phyloP scores from a whole-genome alignment of 2,329 filamentous ascomycete genomes.

The Colletotrichum euphorbiae region DNA sequence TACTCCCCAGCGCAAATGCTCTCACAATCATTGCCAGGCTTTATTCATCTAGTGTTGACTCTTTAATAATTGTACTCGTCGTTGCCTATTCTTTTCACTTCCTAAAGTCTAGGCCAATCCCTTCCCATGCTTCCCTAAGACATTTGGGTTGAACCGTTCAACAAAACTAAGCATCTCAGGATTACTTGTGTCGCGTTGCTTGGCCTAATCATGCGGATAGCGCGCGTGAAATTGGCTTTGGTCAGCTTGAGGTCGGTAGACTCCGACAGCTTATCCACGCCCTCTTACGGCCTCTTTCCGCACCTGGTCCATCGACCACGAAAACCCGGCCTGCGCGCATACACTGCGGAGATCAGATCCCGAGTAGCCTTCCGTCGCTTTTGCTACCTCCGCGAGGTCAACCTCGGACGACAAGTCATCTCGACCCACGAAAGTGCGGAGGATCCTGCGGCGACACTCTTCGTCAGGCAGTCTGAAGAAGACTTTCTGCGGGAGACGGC shows the following conservation, averaged over 20 bases:
- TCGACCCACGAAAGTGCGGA: background rate
- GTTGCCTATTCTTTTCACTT: no score
- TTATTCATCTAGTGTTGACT: no score
- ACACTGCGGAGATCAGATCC: conserved; percentile 5
- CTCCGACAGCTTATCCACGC: background rate
- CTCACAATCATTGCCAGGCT: no score
- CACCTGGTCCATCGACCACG: background rate
- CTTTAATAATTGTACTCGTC: no score
- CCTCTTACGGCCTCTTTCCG: background rate
- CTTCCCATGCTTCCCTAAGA: background rate
- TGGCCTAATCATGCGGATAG: background rate
- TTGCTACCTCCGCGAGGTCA: background rate
- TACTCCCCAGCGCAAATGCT: no score
- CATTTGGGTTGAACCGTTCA: background rate
- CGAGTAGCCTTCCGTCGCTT: background rate
- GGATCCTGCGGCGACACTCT: background rate
- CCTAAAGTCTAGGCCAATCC: no score
- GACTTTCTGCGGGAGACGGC: conserved; percentile 3
- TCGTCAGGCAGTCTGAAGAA: background rate
- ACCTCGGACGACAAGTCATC: background rate
- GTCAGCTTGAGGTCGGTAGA: background rate
- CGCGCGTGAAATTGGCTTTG: background rate
- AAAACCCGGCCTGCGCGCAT: background rate
- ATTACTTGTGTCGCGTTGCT: background rate
- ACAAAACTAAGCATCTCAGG: background rate